Evolutionary conservation across 176 grass and related monocot species (phyloP).

Genomic region (Cocos nucifera): DNA sequence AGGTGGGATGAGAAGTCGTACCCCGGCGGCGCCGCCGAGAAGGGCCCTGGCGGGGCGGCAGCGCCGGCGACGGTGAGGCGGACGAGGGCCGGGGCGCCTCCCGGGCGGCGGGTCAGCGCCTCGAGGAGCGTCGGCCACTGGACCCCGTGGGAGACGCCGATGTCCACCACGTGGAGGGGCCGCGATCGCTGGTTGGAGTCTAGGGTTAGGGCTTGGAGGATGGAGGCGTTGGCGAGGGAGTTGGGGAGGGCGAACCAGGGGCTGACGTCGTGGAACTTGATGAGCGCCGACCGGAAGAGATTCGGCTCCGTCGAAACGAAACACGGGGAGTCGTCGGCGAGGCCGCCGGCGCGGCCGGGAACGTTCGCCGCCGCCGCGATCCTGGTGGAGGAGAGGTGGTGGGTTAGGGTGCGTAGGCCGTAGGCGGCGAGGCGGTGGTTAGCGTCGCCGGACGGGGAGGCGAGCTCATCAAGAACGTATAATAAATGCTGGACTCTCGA

Average conservation of each 20-base stretch:
- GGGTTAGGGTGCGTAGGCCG: conserved; percentile 45
- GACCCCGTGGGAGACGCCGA: conserved; percentile 91
- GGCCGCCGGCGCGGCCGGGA: conserved; percentile 24
- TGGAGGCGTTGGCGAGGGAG: conserved; percentile 74
- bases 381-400: conserved; percentile 20
- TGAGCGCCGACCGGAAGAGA: conserved; percentile 65
- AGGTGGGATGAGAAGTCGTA: conserved; percentile 79
- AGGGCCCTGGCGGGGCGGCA: conserved; percentile 27
- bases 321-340: conserved; percentile 6
- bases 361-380: conserved; percentile 10
- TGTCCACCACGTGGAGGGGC: conserved; percentile 65
- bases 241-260: conserved; percentile 92
- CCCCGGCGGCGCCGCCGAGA: conserved; percentile 42
- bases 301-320: conserved; percentile 44
- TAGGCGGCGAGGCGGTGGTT: conserved; percentile 85
- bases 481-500: conserved; percentile 67
- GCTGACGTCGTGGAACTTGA: conserved; percentile 91
- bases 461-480: conserved; percentile 78
- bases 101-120: conserved; percentile 46
- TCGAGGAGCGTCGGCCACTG: conserved; percentile 99
- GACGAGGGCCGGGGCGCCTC: conserved; percentile 37
- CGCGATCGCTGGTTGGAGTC: conserved; percentile 2
- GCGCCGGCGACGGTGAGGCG: conserved; percentile 36
- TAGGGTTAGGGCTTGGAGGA: conserved; percentile 26
- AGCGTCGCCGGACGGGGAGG: conserved; percentile 59